These are phyloP conservation scores for Plasmodium cynomolgi DNA, from an alignment of 169 alveolate genomes.

Conservation along the genomic window DNA sequence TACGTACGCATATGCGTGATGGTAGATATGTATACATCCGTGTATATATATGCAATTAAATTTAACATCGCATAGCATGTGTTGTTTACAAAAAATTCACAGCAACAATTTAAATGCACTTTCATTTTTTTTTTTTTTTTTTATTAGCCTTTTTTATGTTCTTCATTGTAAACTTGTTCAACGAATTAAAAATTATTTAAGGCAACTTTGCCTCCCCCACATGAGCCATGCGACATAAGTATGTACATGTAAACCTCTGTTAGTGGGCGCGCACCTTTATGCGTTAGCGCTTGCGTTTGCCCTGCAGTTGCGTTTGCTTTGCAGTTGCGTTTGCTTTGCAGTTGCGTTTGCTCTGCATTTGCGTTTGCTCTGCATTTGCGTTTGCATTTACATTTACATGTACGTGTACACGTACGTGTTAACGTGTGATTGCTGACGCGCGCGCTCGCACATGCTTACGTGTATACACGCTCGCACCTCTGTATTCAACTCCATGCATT, in stretches of 20 bases:
- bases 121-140: neutral
- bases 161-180: neutral
- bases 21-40: neutral
- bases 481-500: neutral
- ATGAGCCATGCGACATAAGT: neutral
- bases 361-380: neutral
- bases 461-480: neutral
- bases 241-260: conserved; percentile 13
- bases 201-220: neutral
- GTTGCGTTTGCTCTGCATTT: neutral
- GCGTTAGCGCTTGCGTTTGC: neutral
- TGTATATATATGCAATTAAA: neutral
- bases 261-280: neutral
- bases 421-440: neutral
- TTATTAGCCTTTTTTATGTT: neutral
- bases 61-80: neutral
- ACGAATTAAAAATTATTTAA: neutral
- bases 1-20: neutral
- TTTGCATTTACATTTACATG: neutral
- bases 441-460: neutral
- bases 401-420: conserved; percentile 4
- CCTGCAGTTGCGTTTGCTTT: neutral
- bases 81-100: neutral
- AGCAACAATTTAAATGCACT: neutral
- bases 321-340: neutral